A percentile compares a stretch with the other conserved stretches of the same genome.
These are phyloP conservation scores for Teunomyces stri DNA, from an alignment of 805 yeast species.

Conservation along the genomic window DNA sequence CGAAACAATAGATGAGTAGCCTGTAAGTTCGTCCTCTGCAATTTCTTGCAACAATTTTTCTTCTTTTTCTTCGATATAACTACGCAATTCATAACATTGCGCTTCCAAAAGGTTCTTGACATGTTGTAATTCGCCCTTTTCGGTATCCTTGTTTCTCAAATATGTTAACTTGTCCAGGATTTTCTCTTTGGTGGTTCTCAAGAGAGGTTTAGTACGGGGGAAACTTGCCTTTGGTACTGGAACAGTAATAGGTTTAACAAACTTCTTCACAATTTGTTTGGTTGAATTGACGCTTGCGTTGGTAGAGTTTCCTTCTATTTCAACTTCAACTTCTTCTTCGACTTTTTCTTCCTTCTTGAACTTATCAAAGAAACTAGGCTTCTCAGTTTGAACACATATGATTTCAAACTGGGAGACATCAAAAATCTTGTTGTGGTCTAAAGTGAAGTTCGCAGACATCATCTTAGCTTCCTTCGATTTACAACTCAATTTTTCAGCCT, in stretches of 20 bases:
- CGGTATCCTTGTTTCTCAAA: slow-evolving; percentile 55
- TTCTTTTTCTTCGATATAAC: slow-evolving; percentile 53
- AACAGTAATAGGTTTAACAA: slow-evolving; percentile 22
- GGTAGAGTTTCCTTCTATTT: slow-evolving; percentile 8
- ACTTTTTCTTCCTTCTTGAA: slow-evolving; percentile 25
- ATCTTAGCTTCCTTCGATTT: slow-evolving; percentile 22
- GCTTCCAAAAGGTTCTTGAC: slow-evolving; percentile 70
- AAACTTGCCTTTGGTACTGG: slow-evolving; percentile 49
- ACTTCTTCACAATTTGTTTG: slow-evolving; percentile 17
- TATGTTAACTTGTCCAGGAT: slow-evolving; percentile 48
- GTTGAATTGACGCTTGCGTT: slow-evolving; percentile 14
- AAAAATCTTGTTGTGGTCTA: slow-evolving; percentile 52
- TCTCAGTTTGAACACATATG: slow-evolving; percentile 33
- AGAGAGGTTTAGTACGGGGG: slow-evolving; percentile 31
- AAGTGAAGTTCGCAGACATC: slow-evolving; percentile 39
- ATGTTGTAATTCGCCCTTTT: slow-evolving; percentile 53
- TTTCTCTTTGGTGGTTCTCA: slow-evolving; percentile 39
- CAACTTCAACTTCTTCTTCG: slow-evolving; percentile 10
- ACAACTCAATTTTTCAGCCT: slow-evolving; percentile 41
- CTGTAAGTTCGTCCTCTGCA: slow-evolving; percentile 34
- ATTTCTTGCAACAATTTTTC: slow-evolving; percentile 35
- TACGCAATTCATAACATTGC: slow-evolving; percentile 66
- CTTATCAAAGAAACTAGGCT: slow-evolving; percentile 23
- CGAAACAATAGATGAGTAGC: slow-evolving; percentile 29
- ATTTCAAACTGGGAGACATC: slow-evolving; percentile 43